Base-by-base conservation (phyloP, 306 rosid species). In the Dryas drummondii region DNA sequence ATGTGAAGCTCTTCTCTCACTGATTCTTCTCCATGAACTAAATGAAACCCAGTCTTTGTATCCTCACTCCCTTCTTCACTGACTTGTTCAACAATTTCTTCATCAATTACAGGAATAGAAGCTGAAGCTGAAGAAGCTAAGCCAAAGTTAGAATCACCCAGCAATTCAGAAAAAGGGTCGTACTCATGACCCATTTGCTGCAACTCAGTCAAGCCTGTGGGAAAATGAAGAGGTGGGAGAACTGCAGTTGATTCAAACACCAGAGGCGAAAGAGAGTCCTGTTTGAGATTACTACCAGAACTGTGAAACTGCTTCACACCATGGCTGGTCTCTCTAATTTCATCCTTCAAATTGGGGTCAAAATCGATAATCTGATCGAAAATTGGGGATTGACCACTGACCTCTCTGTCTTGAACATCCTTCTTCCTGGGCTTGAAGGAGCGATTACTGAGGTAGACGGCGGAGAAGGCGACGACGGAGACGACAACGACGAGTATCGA, bases 1-100 rank as follows among this genome's bases (percentile, higher is more conserved):
- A 83, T 86, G 88, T 94, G 85, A 76, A 94, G 87, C 80, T 87
- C 96, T 68, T 92, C 84, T 82, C 97, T 92, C 1, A 11, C 86
- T 3, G 90, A 70, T 80, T 87, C 96, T 68, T 87, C 96, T 68
- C 85, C 89, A 75, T 74, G 59, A 68, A 82, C 49, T 60, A 66
- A 62, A 70, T 69, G 63, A 40, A 50, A 71, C 66, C 71, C 87
- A 60, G 82, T 72, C 51, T 74, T 17, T 69, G 82, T 72, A 55
- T 74, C 26, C 69, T 80, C 71, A 41, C 71, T 82, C 59, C 61
- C 80, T 70, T 74, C 71, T 60, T 84, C 85, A 59, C 9, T 70
- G 44, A 26, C 59, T 54, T n/a, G n/a, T n/a, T 75, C 79, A 56
- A 5, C 49, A 40, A 4, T 57, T 15, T 84, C 88, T 70, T 79